These are phyloP conservation scores for Colletotrichum sp. DNA, from an alignment of 2,329 filamentous ascomycete species.

Conservation along the genomic window DNA sequence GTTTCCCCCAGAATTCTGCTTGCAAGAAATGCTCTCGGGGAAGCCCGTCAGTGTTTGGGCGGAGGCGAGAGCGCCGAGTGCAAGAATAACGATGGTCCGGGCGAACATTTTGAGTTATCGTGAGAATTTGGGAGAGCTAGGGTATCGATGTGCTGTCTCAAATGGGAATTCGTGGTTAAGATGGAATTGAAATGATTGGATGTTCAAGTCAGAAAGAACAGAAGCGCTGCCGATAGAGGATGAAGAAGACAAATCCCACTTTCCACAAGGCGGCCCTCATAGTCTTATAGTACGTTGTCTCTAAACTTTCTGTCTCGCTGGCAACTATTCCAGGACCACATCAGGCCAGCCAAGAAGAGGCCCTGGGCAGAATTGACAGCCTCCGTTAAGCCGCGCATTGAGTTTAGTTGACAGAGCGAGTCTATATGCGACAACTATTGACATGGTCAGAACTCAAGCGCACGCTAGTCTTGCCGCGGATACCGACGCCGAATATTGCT, in stretches of 20 bases:
- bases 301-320: not conserved
- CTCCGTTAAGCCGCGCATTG: not conserved
- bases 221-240: not conserved
- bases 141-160: not conserved
- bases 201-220: not conserved
- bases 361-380: not conserved
- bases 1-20: not conserved
- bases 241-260: not conserved
- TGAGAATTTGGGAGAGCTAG: not conserved
- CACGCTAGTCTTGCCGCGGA: not conserved
- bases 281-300: not conserved
- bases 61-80: not conserved
- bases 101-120: not conserved
- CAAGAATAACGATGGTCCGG: not conserved
- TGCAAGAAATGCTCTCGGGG: not conserved
- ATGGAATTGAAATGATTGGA: not conserved
- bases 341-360: not conserved
- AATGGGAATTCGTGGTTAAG: not conserved
- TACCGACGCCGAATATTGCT: not conserved
- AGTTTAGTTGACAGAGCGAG: not conserved
- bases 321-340: not conserved
- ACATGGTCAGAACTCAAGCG: not conserved
- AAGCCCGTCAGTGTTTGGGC: not conserved
- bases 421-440: not conserved
- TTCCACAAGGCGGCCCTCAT: not conserved